Conservation (phyloP, 257 asterid genomes). For the Przewalskia tangutica region DNA sequence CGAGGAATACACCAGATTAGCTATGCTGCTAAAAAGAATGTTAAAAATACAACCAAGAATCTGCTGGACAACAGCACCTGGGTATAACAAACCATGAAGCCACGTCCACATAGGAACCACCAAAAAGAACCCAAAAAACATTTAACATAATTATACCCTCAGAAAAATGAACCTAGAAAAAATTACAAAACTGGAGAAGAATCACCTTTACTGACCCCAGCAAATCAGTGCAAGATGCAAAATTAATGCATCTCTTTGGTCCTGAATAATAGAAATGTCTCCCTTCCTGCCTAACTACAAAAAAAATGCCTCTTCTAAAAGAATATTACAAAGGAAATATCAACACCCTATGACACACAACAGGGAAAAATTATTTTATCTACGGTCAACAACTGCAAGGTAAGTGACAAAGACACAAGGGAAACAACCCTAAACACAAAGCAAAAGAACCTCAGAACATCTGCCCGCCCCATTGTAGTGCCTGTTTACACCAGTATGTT, state of each 20-base stretch:
- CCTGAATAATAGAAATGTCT: constrained; percentile 24
- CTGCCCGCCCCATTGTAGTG: neutral
- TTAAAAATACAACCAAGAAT: neutral
- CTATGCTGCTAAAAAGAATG: neutral
- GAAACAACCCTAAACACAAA: neutral
- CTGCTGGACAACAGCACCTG: neutral
- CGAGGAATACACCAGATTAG: neutral
- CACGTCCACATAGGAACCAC: neutral
- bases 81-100: neutral
- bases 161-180: neutral
- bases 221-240: constrained; percentile 6
- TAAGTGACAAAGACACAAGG: constrained; percentile 3
- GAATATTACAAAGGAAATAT: constrained; percentile 70
- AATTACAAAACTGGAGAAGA: constrained; percentile 3
- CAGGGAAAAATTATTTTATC: constrained; percentile 26
- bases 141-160: neutral
- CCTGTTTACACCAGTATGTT: neutral
- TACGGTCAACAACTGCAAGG: constrained; percentile 4
- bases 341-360: constrained; percentile 42
- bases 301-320: constrained; percentile 60
- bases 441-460: neutral
- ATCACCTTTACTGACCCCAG: neutral
- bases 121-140: neutral
- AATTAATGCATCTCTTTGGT: neutral
- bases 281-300: constrained; percentile 61